phyloP scores from a whole-genome alignment of 176 grass and related monocot genomes.

The Cocos nucifera region DNA sequence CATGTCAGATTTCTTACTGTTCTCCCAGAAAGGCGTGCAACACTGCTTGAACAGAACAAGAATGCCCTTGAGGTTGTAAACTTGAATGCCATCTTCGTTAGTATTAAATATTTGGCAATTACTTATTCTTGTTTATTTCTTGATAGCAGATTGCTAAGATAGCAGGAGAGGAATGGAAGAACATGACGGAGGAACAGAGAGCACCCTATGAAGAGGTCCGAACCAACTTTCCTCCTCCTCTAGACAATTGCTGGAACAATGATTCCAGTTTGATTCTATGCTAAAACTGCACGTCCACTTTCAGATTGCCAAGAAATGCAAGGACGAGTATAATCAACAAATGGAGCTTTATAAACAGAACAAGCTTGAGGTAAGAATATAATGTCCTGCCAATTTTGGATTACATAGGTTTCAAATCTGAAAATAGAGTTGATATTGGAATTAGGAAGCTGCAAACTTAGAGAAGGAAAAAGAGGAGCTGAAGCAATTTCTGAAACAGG shows the following conservation, averaged over 20 bases:
- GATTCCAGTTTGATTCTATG: too few relatives aligned
- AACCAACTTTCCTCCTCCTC: too few relatives aligned
- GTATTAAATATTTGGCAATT: background rate
- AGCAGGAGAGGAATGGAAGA: slow-evolving; percentile 80
- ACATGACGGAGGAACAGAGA: slow-evolving; percentile 50
- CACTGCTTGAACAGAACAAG: slow-evolving; percentile 46
- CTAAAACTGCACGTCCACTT: background rate
- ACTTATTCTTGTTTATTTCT: slow-evolving; percentile 8
- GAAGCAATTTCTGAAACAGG: slow-evolving; percentile 70
- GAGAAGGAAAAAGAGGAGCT: slow-evolving; percentile 78
- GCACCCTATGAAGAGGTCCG: slow-evolving; percentile 46
- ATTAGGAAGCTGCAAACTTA: slow-evolving; percentile 40
- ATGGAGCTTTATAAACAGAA: slow-evolving; percentile 78
- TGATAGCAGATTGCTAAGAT: slow-evolving; percentile 57
- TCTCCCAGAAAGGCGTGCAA: slow-evolving; percentile 48
- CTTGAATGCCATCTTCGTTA: background rate
- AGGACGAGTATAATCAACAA: slow-evolving; percentile 47
- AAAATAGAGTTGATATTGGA: background rate
- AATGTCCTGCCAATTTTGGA: too few relatives aligned
- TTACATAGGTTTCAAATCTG: too few relatives aligned
- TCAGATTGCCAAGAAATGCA: slow-evolving; percentile 51
- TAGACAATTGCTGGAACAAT: too few relatives aligned
- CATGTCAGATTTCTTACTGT: slow-evolving; percentile 75
- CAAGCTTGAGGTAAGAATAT: slow-evolving; percentile 37
- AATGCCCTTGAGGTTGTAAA: slow-evolving; percentile 50